Evolutionary conservation across 768 basidiomycete species (phyloP), one percentile per base, ranked within the genome.

Genomic region (Kwoniella shandongensis): DNA sequence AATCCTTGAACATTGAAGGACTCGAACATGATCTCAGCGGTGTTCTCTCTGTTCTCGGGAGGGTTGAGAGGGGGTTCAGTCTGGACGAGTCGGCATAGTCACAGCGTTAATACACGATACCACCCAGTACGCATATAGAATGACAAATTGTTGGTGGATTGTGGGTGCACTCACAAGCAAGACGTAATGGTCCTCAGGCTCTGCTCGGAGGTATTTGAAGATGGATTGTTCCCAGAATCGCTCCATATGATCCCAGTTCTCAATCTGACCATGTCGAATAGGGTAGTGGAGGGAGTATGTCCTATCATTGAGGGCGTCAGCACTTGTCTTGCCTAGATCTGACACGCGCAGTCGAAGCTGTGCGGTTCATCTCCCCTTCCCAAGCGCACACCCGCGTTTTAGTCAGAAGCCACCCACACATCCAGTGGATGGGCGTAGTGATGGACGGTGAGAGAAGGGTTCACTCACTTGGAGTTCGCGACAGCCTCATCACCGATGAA

Each of bases 11-110:
- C 93, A 79, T 98, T 98, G 85, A 99, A 99, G 0, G 91, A 94
- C 79, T 99, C 96, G 77, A 98, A 99, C 83, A 99, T 97, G 80
- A 98, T 98, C 76, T 98, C 94, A 18, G 96, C 96, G 0, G 94
- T 98, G 77, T 94, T 94, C 78, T 99, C 96, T 69, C 96, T 83
- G 80, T 98, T 99, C 80, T 99, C 96, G 1, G 96, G 96, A 0
- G 94, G 85, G 75, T 99, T 98, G 54, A 99, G 85, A 22, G 96
- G 94, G 3, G 96, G 96, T 74, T 99, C 96, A n/a, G 96, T 99
- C 94, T 97, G 63, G n/a, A 25, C n/a, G 15, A 41, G 35, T 15
- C 7, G 8, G 10, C 35, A 8, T 17, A 8, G 35, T 36, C 35
- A 36, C n/a, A n/a, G n/a, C n/a, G n/a, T n/a, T n/a, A n/a, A n/a